phyloP scores from a whole-genome alignment of 2,329 filamentous ascomycete species.

The Talaromyces atroroseus region DNA sequence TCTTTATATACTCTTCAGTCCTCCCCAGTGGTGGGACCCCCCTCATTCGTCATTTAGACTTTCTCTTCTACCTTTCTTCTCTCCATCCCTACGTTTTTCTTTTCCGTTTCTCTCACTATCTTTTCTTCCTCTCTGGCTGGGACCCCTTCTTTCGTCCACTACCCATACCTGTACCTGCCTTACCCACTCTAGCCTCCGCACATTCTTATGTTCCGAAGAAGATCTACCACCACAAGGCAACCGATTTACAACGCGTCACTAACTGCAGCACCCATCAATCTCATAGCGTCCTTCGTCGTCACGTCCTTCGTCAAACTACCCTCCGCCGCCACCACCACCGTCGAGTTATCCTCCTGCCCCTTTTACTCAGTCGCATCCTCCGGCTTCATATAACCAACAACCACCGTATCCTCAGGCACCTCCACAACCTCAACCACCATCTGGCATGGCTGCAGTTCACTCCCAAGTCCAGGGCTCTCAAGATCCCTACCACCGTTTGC shows the following conservation, averaged over 20 bases:
- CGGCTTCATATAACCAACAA: slow-evolving; percentile 9
- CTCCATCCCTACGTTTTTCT: slow-evolving; percentile 17
- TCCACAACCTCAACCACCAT: slow-evolving; percentile 24
- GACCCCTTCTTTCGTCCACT: neutral
- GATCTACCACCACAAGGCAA: neutral
- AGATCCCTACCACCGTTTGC: slow-evolving; percentile 38
- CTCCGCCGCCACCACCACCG: slow-evolving; percentile 4
- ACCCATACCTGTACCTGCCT: neutral
- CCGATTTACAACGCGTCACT: neutral
- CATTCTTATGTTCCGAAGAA: slow-evolving; percentile 6
- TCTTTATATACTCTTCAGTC: slow-evolving; percentile 20
- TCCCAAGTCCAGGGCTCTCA: slow-evolving; percentile 36
- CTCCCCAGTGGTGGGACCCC: slow-evolving; percentile 14
- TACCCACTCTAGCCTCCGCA: neutral
- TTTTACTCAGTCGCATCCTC: slow-evolving; percentile 10
- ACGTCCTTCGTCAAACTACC: slow-evolving; percentile 11
- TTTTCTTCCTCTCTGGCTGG: slow-evolving; percentile 1
- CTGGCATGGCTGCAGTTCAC: slow-evolving; percentile 40
- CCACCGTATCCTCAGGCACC: slow-evolving; percentile 15
- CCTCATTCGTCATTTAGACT: slow-evolving; percentile 17
- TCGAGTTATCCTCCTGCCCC: slow-evolving; percentile 7
- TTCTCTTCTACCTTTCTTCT: slow-evolving; percentile 17
- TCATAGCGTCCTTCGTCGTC: slow-evolving; percentile 12
- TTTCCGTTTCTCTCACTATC: slow-evolving; percentile 16
- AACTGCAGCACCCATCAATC: slow-evolving; percentile 1